A percentile compares a stretch with the other conserved stretches of the same genome.
These are phyloP conservation scores for Calendula officinalis DNA, from an alignment of 129 eudicot genomes.

Conservation along the genomic window DNA sequence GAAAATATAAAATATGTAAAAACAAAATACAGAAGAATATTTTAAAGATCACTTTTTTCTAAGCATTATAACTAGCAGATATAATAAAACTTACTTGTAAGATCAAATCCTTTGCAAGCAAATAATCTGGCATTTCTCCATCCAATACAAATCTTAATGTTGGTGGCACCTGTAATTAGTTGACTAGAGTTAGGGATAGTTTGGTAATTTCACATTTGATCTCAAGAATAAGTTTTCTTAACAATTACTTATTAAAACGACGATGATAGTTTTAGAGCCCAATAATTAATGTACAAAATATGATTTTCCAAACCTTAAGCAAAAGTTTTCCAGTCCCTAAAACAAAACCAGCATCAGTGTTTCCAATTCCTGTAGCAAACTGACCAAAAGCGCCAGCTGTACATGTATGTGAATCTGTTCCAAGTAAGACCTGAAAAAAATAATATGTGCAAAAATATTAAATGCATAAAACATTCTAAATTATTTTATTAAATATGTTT, in stretches of 20 bases:
- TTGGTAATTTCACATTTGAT: slow-evolving; percentile 12
- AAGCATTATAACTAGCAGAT: neutral
- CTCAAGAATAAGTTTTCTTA: neutral
- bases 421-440: slow-evolving; percentile 69
- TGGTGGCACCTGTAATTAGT: slow-evolving; percentile 72
- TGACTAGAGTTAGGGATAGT: neutral
- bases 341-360: slow-evolving; percentile 92
- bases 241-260: no score
- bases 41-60: neutral
- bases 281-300: neutral
- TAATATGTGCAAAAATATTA: no score
- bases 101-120: slow-evolving; percentile 21
- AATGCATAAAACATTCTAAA: no score
- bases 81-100: slow-evolving; percentile 59
- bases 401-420: slow-evolving; percentile 94
- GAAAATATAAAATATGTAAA: neutral
- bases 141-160: slow-evolving; percentile 90
- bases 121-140: slow-evolving; percentile 90
- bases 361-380: slow-evolving; percentile 89
- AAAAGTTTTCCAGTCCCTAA: slow-evolving; percentile 87
- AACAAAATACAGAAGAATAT: neutral
- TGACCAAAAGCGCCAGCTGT: slow-evolving; percentile 97
- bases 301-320: slow-evolving; percentile 60
- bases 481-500: neutral
- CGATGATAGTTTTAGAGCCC: no score